Percentiles rank a stretch among this genome's conserved stretches.
These are phyloP conservation scores for Botryobasidium botryosum DNA, from an alignment of 768 basidiomycete genomes.

Conservation along the genomic window DNA sequence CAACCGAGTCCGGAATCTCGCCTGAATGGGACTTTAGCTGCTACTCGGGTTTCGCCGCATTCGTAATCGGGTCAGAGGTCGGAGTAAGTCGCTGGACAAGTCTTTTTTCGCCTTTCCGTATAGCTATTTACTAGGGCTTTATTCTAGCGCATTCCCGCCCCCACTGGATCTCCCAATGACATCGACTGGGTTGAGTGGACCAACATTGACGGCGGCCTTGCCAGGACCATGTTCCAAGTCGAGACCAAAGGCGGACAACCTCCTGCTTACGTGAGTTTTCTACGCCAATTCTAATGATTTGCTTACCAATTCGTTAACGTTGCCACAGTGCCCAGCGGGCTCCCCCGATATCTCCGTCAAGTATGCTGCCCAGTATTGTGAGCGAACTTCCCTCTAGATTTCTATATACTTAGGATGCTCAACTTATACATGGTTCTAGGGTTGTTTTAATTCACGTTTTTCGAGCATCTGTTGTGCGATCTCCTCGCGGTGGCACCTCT, in stretches of 20 bases:
- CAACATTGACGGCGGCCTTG: conserved; percentile 29
- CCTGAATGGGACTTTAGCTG: conserved; percentile 43
- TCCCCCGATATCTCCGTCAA: conserved; percentile 3
- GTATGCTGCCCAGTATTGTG: conserved; percentile 11
- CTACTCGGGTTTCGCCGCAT: conserved; percentile 28
- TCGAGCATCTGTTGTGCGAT: too few relatives aligned
- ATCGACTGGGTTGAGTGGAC: conserved; percentile 24
- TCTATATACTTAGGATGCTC: too few relatives aligned
- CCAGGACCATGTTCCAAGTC: conserved; percentile 16
- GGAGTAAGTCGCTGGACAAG: conserved; percentile 12
- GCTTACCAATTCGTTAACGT: background rate
- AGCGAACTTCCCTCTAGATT: too few relatives aligned
- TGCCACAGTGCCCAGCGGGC: conserved; percentile 7
- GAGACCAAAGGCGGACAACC: conserved; percentile 19
- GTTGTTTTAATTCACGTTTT: too few relatives aligned
- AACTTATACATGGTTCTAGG: too few relatives aligned
- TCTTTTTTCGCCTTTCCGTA: background rate
- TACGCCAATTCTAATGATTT: too few relatives aligned
- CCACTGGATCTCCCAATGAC: conserved; percentile 22
- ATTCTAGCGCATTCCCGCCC: conserved; percentile 23
- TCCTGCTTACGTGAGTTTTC: conserved; percentile 16
- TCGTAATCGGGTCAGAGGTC: conserved; percentile 29
- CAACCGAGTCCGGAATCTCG: conserved; percentile 23
- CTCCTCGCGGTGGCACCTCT: too few relatives aligned
- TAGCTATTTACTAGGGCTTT: background rate